Conservation (phyloP, 139 green algal species). For the Chlorella ohadii region DNA sequence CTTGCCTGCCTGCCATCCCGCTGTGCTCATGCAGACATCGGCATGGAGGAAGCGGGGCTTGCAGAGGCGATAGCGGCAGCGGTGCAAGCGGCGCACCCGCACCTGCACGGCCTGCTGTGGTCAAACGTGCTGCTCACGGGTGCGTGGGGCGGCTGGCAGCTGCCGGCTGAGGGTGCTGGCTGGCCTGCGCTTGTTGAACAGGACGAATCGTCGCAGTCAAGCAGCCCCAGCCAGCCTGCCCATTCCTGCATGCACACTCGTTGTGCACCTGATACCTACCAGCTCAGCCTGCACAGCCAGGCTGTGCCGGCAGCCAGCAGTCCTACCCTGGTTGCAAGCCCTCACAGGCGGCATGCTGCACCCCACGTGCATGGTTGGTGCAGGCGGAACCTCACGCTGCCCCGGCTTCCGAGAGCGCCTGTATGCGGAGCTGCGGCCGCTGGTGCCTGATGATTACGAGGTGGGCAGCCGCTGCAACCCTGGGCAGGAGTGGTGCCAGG, state of each 20-base stretch:
- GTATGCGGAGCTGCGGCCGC: constrained; percentile 65
- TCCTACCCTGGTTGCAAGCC: no score
- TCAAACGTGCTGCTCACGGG: constrained; percentile 81
- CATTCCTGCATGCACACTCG: no score
- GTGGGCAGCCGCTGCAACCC: constrained; percentile 29
- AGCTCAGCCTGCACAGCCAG: no score
- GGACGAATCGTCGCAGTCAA: no score
- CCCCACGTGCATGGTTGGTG: neutral
- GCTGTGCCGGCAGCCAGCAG: no score
- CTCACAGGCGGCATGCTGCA: neutral
- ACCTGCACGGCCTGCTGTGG: constrained; percentile 81
- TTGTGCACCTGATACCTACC: no score
- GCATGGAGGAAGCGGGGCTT: constrained; percentile 60
- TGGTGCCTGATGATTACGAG: constrained; percentile 77
- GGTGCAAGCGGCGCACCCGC: constrained; percentile 55
- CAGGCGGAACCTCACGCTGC: constrained; percentile 55
- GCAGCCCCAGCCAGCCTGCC: no score
- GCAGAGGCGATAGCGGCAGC: constrained; percentile 62
- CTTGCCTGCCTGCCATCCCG: constrained; percentile 10
- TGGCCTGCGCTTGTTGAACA: no score
- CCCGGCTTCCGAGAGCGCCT: constrained; percentile 73
- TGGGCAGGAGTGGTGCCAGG: no score
- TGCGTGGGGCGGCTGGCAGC: constrained; percentile 23
- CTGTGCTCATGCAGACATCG: constrained; percentile 56
- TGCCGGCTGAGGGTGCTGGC: neutral